Evolutionary conservation across 1,284 basidiomycete species (phyloP), one percentile per base, ranked within the genome.

Genomic region (Taiwanofungus camphoratus): DNA sequence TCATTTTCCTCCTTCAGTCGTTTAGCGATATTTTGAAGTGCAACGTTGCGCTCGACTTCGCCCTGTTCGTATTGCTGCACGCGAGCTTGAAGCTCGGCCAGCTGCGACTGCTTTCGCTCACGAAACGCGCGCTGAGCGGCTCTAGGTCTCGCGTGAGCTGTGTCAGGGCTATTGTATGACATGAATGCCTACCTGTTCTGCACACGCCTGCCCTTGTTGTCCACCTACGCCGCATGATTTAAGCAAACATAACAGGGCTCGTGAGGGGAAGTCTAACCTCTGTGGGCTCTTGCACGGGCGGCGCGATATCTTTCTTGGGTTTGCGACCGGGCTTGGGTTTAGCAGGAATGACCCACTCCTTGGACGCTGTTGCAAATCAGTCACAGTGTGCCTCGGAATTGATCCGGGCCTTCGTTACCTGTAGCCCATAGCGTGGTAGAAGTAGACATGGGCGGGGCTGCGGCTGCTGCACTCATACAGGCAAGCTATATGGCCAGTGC

Each of bases 41-140:
- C 86, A 38, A 93, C 80, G 57, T 89, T 92, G 40, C 89, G 83
- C 62, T 92, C 87, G 36, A 92, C 84, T 61, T 93, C 91, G 30
- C 91, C 89, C 53, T 90, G 87, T 62, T 94, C 91, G 56, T 92
- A 93, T 30, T 80, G 79, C 51, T 88, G 81, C 39, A 94, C 71
- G 35, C 90, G 84, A 48, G 89, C 87, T 65, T 94, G 90, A 24
- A 94, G 76, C 41, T 92, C 91, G n/a, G 83, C 79, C 32, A 94
- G 82, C 58, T 93, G 92, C 19, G 87, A 85, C 58, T 93, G 90
- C 61, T 90, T 91, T 46, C 92, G 80, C 56, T 93, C 92, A 29
- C 92, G 78, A 64, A 94, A 93, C 3, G 92, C 91, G 34, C 92
- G 82, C 61, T 95, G 92, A 4, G 90, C 90, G 30, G 87, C 87